Evolutionary conservation across 2,329 filamentous ascomycete genomes (phyloP).

Genomic region (Colletotrichum paranaense): DNA sequence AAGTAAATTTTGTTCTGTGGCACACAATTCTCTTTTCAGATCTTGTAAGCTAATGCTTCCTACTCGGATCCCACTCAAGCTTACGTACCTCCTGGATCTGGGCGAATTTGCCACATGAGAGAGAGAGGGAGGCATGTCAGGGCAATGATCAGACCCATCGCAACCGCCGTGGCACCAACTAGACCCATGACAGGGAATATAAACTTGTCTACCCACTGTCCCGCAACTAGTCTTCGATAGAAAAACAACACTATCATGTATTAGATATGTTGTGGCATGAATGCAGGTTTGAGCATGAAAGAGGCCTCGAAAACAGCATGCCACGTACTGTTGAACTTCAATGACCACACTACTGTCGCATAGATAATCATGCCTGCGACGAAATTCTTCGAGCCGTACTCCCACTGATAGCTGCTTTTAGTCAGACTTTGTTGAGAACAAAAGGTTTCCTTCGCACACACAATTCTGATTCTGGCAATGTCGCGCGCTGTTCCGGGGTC

Average conservation of each 20-base stretch:
- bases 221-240: conserved; percentile 48
- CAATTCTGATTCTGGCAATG: conserved; percentile 42
- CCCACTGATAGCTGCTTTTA: conserved; percentile 37
- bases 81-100: conserved; percentile 49
- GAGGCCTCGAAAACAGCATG: too few relatives aligned
- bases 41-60: not conserved
- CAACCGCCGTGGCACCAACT: conserved; percentile 40
- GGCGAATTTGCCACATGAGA: conserved; percentile 48
- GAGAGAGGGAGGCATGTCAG: conserved; percentile 48
- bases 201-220: conserved; percentile 48
- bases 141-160: conserved; percentile 42
- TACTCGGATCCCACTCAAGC: not conserved
- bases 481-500: conserved; percentile 44
- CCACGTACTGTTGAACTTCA: conserved; percentile 49
- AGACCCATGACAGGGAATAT: conserved; percentile 48
- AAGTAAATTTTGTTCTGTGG: conserved; percentile 47
- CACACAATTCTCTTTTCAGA: conserved; percentile 40
- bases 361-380: conserved; percentile 47
- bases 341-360: conserved; percentile 49
- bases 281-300: not conserved
- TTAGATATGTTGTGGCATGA: not conserved
- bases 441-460: not conserved
- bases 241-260: conserved; percentile 46
- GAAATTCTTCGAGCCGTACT: conserved; percentile 49
- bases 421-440: not conserved